Percentiles rank a stretch among this genome's conserved stretches.
These are phyloP conservation scores for Xylariaceae sp. DNA, from an alignment of 2,329 filamentous ascomycete species.

Conservation along the genomic window DNA sequence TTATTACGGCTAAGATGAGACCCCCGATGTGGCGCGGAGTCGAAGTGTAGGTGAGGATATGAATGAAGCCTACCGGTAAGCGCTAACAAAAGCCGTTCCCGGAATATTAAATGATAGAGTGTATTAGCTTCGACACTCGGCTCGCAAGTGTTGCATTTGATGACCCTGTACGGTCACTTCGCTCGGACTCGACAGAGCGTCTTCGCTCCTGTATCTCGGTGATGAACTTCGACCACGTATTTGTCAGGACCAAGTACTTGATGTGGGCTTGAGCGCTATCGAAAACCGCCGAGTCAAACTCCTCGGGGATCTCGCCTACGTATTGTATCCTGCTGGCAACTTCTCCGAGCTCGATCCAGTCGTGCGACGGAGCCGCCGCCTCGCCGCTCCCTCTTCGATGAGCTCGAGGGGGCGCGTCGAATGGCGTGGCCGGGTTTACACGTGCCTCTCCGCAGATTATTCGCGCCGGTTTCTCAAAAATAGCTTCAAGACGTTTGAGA, in stretches of 20 bases:
- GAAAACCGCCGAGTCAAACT: conserved; percentile 57
- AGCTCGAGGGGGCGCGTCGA: conserved; percentile 33
- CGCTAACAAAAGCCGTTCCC: too few relatives aligned
- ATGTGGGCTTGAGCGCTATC: conserved; percentile 62
- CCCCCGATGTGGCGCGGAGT: too few relatives aligned
- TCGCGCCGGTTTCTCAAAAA: conserved; percentile 60
- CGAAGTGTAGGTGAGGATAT: too few relatives aligned
- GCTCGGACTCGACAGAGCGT: conserved; percentile 25
- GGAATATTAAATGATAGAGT: conserved; percentile 4
- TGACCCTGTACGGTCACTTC: conserved; percentile 19
- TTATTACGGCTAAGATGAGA: too few relatives aligned
- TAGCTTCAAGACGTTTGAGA: conserved; percentile 53
- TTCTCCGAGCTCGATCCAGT: conserved; percentile 20
- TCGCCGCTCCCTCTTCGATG: conserved; percentile 1
- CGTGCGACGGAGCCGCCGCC: background rate
- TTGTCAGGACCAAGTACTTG: conserved; percentile 68
- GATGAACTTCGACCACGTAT: conserved; percentile 67
- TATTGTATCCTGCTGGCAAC: conserved; percentile 25
- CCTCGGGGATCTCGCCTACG: conserved; percentile 47
- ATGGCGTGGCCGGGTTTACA: conserved; percentile 48
- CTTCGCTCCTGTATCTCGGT: conserved; percentile 35
- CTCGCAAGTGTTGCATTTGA: conserved; percentile 24
- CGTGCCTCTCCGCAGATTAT: conserved; percentile 45
- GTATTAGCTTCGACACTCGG: conserved; percentile 20
- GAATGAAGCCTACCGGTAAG: too few relatives aligned